Evolutionary conservation across 805 yeast species (phyloP).

Genomic region (Peterozyma xylosa): DNA sequence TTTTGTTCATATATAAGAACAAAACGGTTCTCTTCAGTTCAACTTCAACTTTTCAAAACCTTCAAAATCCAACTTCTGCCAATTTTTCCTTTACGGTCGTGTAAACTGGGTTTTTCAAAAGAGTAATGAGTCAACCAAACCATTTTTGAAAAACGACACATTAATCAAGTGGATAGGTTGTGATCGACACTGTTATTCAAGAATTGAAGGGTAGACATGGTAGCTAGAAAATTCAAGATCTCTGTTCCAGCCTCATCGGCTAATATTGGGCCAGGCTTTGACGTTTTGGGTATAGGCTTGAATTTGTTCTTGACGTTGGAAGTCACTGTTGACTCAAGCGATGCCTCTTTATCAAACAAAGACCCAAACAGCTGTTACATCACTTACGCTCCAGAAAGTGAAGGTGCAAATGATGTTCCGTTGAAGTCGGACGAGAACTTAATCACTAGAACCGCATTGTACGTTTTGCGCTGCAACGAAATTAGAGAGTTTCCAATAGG

Average conservation of each 20-base stretch:
- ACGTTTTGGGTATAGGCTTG: constrained; percentile 89
- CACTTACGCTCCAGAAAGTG: constrained; percentile 60
- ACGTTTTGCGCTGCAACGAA: constrained; percentile 80
- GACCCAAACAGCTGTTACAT: constrained; percentile 68
- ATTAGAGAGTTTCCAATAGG: constrained; percentile 75
- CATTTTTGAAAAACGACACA: too few species aligned
- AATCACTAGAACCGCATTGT: constrained; percentile 88
- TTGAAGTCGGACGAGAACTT: constrained; percentile 69
- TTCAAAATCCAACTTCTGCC: too few species aligned
- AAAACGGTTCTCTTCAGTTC: too few species aligned
- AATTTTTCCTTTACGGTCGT: too few species aligned
- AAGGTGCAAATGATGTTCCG: constrained; percentile 80
- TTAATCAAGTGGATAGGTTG: too few species aligned
- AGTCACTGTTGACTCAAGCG: constrained; percentile 51
- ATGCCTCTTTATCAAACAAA: constrained; percentile 33
- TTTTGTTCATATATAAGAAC: neutral
- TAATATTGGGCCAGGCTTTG: constrained; percentile 97
- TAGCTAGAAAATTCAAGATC: constrained; percentile 41
- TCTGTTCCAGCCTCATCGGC: constrained; percentile 96
- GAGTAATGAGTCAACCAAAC: too few species aligned
- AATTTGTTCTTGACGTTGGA: constrained; percentile 63
- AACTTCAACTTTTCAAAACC: too few species aligned
- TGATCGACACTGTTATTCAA: too few species aligned
- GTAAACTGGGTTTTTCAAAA: too few species aligned
- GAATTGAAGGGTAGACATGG: too few species aligned